A percentile compares a stretch with the other conserved stretches of the same genome.
phyloP scores from a whole-genome alignment of 2,329 filamentous ascomycete genomes.

The Colletotrichum horii region DNA sequence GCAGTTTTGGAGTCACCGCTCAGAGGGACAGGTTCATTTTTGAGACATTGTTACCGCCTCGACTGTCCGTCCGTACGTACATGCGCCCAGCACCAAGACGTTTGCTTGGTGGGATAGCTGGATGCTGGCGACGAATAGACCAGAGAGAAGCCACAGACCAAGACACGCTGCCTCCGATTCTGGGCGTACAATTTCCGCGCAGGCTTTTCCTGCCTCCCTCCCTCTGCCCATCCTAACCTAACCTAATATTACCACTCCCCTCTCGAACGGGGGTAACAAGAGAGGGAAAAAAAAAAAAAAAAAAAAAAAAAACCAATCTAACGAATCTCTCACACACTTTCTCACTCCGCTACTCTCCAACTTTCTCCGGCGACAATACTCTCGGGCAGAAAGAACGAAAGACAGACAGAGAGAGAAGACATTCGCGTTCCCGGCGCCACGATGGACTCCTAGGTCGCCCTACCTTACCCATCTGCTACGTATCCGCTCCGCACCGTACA shows the following conservation, averaged over 20 bases:
- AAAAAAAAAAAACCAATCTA: neutral
- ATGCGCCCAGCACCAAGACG: neutral
- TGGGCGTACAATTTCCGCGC: conserved; percentile 11
- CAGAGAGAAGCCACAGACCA: neutral
- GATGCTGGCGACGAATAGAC: neutral
- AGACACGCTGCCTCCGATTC: neutral
- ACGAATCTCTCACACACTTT: neutral
- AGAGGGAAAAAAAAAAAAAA: too few relatives aligned
- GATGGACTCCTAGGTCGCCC: conserved; percentile 1
- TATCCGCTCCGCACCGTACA: neutral
- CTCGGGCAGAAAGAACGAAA: neutral
- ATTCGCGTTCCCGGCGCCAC: conserved; percentile 8
- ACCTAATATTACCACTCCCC: conserved; percentile 2
- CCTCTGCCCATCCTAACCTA: conserved; percentile 2
- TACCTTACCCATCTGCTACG: neutral
- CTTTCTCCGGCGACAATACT: neutral
- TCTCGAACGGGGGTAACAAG: neutral
- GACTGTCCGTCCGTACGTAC: conserved; percentile 6
- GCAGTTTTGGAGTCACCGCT: conserved; percentile 20
- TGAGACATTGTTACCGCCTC: conserved; percentile 24
- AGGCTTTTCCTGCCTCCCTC: neutral
- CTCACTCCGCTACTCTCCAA: neutral
- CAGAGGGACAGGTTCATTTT: neutral
- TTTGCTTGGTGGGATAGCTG: neutral
- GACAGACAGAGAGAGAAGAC: neutral